Base-by-base conservation (phyloP, 768 basidiomycete genomes). In the Chalciporus sphaerocephalus region DNA sequence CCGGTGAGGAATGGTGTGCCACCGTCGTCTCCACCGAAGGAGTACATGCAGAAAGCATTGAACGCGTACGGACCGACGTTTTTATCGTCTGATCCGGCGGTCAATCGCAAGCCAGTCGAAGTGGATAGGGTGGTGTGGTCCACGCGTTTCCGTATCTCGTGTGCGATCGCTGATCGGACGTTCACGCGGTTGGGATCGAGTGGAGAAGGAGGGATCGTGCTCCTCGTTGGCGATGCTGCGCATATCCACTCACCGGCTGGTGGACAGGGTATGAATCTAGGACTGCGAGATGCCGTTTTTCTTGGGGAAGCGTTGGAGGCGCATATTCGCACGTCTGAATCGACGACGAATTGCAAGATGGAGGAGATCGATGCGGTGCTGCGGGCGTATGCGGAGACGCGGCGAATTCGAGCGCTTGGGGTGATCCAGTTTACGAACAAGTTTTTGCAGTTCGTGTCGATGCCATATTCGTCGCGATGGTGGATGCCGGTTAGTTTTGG, bases 251-350 rank as follows among this genome's bases (percentile, higher is more conserved):
- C 75, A 2, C 76, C 77, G 13, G 64, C 69, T 9, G 77, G 76
- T 4, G 76, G 76, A 1, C 76, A 77, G 48, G 77, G 76, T 12
- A 74, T 78, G 75, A 76, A 78, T 48, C 68, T 78, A 16, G 75
- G 75, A 15, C 62, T 79, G 12, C 69, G 76, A 22, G 77, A 78
- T 47, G 74, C 73, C 6, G 62, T 75, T n/a, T 58, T 64, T 37
- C 64, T 77, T n/a, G 74, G 69, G 15, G 62, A 69, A 10, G 66
- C 59, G 7, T 56, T 78, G 34, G 55, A 59, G n/a, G 55, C 62
- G 22, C 71, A 72, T 52, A 40, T 67, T 2, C 43, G 44, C 15
- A 42, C 39, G 22, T 42, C 43, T 1, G 21, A 20, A 15, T 34
- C 44, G 8, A 24, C 36, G 2, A 21, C 43, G n/a, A n/a, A n/a